These are phyloP conservation scores for Adansonia madagascariensis DNA, from an alignment of 441 rosid genomes.

Conservation along the genomic window DNA sequence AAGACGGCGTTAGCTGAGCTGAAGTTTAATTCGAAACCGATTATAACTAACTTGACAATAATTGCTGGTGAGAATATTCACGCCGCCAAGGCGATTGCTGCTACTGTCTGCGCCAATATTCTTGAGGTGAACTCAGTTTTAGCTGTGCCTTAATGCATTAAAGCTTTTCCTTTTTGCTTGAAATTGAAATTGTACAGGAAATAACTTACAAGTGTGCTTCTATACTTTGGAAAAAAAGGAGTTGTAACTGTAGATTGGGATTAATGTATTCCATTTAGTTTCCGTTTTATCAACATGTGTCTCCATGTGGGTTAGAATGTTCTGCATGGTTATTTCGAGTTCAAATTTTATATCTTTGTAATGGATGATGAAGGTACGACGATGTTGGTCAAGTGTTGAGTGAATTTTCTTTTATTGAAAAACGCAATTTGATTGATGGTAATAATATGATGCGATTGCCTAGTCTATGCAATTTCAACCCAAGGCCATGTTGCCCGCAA, in stretches of 20 bases:
- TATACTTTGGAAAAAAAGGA: background rate
- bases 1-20: constrained; percentile 87
- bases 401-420: background rate
- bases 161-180: constrained; percentile 30
- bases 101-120: constrained; percentile 80
- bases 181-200: constrained; percentile 40
- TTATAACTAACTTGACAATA: constrained; percentile 90
- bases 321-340: background rate
- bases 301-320: constrained; percentile 19
- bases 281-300: constrained; percentile 22
- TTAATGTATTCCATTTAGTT: constrained; percentile 48
- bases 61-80: constrained; percentile 94
- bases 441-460: constrained; percentile 1
- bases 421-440: background rate
- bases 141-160: constrained; percentile 34
- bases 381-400: background rate
- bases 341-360: background rate
- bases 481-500: constrained; percentile 12
- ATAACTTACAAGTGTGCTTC: background rate
- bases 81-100: constrained; percentile 80
- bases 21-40: constrained; percentile 93
- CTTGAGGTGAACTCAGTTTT: constrained; percentile 87
- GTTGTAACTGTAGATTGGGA: constrained; percentile 52
- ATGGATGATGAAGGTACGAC: background rate
- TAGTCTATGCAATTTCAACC: background rate